Conservation (phyloP, 2,329 filamentous ascomycete species). For the Rutstroemia sp. region DNA sequence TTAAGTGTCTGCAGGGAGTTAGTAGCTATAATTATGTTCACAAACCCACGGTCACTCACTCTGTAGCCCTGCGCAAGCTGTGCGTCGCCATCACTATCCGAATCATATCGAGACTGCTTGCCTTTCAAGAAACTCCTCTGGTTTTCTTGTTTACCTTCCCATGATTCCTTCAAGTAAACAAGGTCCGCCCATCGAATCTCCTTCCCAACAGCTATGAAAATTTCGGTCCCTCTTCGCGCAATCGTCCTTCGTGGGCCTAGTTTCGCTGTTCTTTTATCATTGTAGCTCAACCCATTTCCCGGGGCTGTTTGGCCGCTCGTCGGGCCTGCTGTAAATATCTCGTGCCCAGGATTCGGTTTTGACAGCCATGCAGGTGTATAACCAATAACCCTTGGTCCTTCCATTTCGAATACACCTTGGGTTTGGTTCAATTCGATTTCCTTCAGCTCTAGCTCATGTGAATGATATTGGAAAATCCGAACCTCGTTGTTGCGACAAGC, state of each 20-base stretch:
- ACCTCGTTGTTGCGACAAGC: slow-evolving; percentile 5
- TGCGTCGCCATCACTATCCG: slow-evolving; percentile 23
- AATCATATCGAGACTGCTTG: slow-evolving; percentile 11
- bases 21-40: slow-evolving; percentile 15
- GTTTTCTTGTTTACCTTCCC: slow-evolving; percentile 34
- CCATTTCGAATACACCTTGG: slow-evolving; percentile 46
- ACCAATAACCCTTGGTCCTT: slow-evolving; percentile 63
- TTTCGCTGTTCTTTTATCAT: slow-evolving; percentile 35
- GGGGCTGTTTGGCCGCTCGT: slow-evolving; percentile 18
- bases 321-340: slow-evolving; percentile 58
- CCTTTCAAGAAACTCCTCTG: slow-evolving; percentile 15
- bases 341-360: slow-evolving; percentile 66
- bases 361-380: slow-evolving; percentile 86
- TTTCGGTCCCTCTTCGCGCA: slow-evolving; percentile 73
- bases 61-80: slow-evolving; percentile 38
- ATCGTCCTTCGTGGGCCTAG: slow-evolving; percentile 57
- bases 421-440: slow-evolving; percentile 11
- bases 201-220: slow-evolving; percentile 82
- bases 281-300: slow-evolving; percentile 15
- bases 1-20: slow-evolving; percentile 57
- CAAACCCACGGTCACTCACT: slow-evolving; percentile 32
- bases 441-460: slow-evolving; percentile 7
- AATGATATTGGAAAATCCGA: slow-evolving; percentile 11
- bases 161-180: slow-evolving; percentile 63
- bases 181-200: slow-evolving; percentile 91